phyloP scores from a whole-genome alignment of 2,329 filamentous ascomycete species.

The Diplodia corticola region DNA sequence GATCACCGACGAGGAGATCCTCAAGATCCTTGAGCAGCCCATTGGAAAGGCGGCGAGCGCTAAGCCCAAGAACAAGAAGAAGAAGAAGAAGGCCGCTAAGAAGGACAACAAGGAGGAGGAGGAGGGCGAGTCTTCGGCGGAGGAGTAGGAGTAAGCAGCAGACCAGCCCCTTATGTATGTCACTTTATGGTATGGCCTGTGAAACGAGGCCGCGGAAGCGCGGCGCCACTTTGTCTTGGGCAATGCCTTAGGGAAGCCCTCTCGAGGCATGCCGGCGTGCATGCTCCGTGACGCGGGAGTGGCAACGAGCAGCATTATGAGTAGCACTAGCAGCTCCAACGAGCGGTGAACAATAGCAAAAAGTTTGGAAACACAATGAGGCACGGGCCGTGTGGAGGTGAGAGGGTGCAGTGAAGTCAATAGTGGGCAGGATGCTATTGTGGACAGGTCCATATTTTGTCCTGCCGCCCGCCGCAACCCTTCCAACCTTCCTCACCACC shows the following conservation, averaged over 20 bases:
- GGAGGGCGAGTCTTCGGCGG: constrained; percentile 40
- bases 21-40: constrained; percentile 90
- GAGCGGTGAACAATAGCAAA: constrained; percentile 21
- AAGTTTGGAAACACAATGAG: neutral
- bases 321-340: constrained; percentile 9
- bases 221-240: neutral
- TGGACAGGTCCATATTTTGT: constrained; percentile 1
- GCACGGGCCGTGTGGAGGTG: neutral
- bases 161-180: neutral
- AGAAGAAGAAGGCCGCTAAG: constrained; percentile 72
- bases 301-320: constrained; percentile 10
- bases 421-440: constrained; percentile 2
- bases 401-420: constrained; percentile 4
- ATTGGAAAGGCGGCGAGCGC: constrained; percentile 62
- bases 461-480: neutral
- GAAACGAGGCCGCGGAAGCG: neutral
- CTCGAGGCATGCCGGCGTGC: neutral
- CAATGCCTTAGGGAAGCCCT: neutral
- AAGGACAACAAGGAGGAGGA: constrained; percentile 61
- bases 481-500: neutral
- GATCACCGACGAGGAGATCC: constrained; percentile 91
- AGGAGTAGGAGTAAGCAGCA: constrained; percentile 33
- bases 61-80: constrained; percentile 88
- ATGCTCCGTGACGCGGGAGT: neutral
- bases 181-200: neutral